A percentile compares a stretch with the other conserved stretches of the same genome.
Conservation (phyloP, 495 filamentous ascomycete species). For the Penicillium egyptiacum region DNA sequence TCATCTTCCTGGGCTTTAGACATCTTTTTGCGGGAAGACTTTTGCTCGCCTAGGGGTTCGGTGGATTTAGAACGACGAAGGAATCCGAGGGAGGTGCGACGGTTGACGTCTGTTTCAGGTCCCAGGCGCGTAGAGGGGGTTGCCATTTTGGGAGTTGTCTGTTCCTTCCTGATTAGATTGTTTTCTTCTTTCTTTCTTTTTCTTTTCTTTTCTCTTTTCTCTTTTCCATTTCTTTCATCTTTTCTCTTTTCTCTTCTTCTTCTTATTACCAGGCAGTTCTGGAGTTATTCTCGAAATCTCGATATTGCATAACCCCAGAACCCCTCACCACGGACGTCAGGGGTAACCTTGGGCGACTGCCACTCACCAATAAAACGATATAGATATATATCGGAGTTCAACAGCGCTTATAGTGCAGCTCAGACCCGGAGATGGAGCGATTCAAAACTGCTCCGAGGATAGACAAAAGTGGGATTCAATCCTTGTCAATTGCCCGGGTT, state of each 20-base stretch:
- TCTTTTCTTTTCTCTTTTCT: neutral
- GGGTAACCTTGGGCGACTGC: neutral
- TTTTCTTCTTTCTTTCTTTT: neutral
- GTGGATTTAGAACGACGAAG: slow-evolving; percentile 81
- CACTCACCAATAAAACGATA: slow-evolving; percentile 8
- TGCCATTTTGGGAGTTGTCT: slow-evolving; percentile 21
- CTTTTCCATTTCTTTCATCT: neutral
- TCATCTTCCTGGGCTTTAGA: slow-evolving; percentile 64
- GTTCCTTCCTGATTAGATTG: slow-evolving; percentile 2
- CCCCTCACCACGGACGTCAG: neutral
- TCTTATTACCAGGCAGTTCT: neutral
- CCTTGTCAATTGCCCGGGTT: slow-evolving; percentile 9
- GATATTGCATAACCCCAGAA: neutral
- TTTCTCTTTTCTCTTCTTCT: no score
- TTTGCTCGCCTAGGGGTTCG: slow-evolving; percentile 50
- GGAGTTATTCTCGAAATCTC: neutral
- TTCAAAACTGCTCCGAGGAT: slow-evolving; percentile 4
- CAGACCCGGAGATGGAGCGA: neutral
- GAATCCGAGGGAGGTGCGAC: slow-evolving; percentile 56
- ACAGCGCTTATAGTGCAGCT: neutral
- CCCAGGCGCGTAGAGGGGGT: slow-evolving; percentile 21
- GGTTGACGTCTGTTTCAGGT: slow-evolving; percentile 28
- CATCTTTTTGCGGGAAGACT: slow-evolving; percentile 62
- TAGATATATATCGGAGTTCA: slow-evolving; percentile 1
- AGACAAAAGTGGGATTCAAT: slow-evolving; percentile 1